Evolutionary conservation across 2,329 filamentous ascomycete species (phyloP).

Genomic region (Verticillium longisporum): DNA sequence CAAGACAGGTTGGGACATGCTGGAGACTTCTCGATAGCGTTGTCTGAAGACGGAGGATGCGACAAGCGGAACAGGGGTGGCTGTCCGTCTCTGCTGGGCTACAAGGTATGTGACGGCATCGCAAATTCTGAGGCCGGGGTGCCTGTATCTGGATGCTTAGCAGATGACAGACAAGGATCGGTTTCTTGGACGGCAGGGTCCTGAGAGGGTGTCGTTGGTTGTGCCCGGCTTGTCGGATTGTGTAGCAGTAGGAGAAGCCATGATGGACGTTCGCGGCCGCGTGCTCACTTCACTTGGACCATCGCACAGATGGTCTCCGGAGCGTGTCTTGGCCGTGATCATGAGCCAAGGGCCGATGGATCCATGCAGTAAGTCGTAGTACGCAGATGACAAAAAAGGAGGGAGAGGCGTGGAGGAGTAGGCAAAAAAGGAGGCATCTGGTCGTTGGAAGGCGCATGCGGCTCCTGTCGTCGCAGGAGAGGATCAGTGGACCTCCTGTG

Average conservation of each 20-base stretch:
- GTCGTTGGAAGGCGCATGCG: constrained; percentile 14
- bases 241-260: neutral
- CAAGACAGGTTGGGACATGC: neutral
- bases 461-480: constrained; percentile 26
- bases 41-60: neutral
- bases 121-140: neutral
- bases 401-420: neutral
- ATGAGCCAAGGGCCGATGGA: neutral
- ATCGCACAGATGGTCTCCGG: neutral
- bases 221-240: neutral
- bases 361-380: neutral
- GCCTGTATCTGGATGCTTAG: neutral
- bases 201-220: neutral
- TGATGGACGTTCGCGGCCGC: neutral
- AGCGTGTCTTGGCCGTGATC: neutral
- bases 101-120: neutral
- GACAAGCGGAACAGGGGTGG: neutral
- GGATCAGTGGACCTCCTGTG: constrained; percentile 13
- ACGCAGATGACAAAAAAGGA: neutral
- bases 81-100: neutral
- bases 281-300: neutral
- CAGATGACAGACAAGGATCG: neutral
- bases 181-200: neutral
- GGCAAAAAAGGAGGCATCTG: neutral
- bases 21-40: neutral